Evolutionary conservation across 495 filamentous ascomycete genomes (phyloP).

Genomic region (Pyronema domesticum): DNA sequence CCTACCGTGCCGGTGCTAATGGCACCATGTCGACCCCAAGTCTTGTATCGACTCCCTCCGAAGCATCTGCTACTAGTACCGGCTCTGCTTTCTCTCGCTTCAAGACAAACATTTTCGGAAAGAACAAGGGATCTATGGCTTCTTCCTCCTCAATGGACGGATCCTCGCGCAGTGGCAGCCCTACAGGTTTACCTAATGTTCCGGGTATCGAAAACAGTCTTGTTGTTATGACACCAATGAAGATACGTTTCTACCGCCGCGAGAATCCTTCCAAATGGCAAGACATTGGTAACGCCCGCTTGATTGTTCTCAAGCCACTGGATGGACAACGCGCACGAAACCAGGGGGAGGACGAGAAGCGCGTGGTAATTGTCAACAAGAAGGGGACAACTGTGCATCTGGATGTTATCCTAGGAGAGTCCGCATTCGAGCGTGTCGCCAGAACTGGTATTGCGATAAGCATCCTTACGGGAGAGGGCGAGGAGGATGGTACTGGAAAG

Average conservation of each 20-base stretch:
- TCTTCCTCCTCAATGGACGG: conserved; percentile 17
- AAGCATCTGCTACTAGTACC: conserved; percentile 41
- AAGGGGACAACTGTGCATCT: conserved; percentile 50
- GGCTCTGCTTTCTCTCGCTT: conserved; percentile 28
- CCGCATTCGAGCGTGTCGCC: conserved; percentile 67
- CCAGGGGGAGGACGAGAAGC: conserved; percentile 50
- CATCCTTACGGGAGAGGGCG: conserved; percentile 65
- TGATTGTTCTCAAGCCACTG: conserved; percentile 61
- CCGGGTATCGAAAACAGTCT: conserved; percentile 1
- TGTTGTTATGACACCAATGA: conserved; percentile 30
- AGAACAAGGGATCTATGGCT: conserved; percentile 18
- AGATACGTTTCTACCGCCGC: conserved; percentile 65
- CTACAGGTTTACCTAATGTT: conserved; percentile 2
- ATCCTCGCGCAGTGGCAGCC: conserved; percentile 14
- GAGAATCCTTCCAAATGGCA: conserved; percentile 67
- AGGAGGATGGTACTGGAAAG: conserved; percentile 49
- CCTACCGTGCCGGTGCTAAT: conserved; percentile 18
- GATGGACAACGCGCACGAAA: conserved; percentile 29
- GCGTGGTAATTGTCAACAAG: conserved; percentile 58
- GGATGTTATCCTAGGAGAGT: conserved; percentile 68
- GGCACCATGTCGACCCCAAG: conserved; percentile 10
- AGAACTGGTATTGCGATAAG: conserved; percentile 70
- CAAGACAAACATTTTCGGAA: conserved; percentile 16
- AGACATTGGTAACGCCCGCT: conserved; percentile 65
- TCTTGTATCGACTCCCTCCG: conserved; percentile 31